These are phyloP conservation scores for Pascua sp. DNA, from an alignment of 1,284 basidiomycete species.

Conservation along the genomic window DNA sequence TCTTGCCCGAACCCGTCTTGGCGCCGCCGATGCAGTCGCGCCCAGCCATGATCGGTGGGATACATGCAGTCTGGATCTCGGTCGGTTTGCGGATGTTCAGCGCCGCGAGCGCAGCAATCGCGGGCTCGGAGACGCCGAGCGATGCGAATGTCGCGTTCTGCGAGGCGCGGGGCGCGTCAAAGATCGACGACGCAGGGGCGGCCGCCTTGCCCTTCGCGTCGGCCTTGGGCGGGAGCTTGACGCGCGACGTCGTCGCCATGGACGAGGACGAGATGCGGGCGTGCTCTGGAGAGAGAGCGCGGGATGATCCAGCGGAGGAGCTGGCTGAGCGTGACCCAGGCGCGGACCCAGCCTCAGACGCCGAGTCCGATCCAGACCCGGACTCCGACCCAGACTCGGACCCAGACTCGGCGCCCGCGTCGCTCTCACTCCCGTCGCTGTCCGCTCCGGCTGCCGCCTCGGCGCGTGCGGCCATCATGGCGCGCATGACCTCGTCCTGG, in stretches of 20 bases:
- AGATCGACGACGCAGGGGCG: constrained; percentile 41
- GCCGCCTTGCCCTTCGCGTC: constrained; percentile 14
- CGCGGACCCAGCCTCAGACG: constrained; percentile 10
- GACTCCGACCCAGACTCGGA: constrained; percentile 11
- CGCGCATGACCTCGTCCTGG: constrained; percentile 37
- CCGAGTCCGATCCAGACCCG: constrained; percentile 12
- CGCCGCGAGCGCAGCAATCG: constrained; percentile 66
- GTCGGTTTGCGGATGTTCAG: constrained; percentile 88
- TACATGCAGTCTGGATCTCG: constrained; percentile 83
- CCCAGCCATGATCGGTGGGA: constrained; percentile 77
- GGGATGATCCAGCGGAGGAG: background rate
- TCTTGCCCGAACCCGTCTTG: constrained; percentile 97
- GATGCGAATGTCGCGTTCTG: constrained; percentile 64
- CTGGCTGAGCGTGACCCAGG: background rate
- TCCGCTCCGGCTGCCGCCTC: constrained; percentile 18
- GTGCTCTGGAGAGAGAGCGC: background rate
- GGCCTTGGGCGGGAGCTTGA: constrained; percentile 20
- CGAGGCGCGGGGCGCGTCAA: constrained; percentile 60
- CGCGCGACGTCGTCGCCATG: constrained; percentile 24
- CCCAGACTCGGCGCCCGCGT: constrained; percentile 7
- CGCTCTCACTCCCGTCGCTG: constrained; percentile 14
- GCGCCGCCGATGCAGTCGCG: constrained; percentile 95
- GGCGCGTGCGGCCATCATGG: constrained; percentile 48
- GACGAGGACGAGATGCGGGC: constrained; percentile 1
- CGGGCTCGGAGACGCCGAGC: constrained; percentile 68